Percentiles rank a stretch among this genome's conserved stretches.
These are phyloP conservation scores for Colletotrichum paranaense DNA, from an alignment of 2,329 filamentous ascomycete genomes.

Conservation along the genomic window DNA sequence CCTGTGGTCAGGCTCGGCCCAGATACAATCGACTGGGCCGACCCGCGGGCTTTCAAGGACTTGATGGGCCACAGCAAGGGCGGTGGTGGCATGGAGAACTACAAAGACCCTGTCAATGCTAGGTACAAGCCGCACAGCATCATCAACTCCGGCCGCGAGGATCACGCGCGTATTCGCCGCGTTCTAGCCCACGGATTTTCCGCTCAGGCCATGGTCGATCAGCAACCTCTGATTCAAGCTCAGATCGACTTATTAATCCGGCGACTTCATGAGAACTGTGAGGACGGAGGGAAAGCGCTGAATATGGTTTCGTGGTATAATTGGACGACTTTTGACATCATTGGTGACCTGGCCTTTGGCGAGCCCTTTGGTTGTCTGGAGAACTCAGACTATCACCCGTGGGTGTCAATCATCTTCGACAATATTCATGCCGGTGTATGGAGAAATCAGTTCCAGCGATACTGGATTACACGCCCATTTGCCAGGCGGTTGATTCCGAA, in stretches of 20 bases:
- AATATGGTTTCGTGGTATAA: conserved; percentile 36
- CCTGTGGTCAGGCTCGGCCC: conserved; percentile 54
- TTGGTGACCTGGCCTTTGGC: conserved; percentile 45
- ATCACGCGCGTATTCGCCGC: conserved; percentile 40
- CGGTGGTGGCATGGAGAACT: conserved; percentile 12
- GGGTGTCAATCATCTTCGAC: conserved; percentile 41
- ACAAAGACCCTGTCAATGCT: conserved; percentile 21
- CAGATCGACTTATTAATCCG: conserved; percentile 46
- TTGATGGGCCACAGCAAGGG: conserved; percentile 48
- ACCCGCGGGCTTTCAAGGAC: conserved; percentile 49
- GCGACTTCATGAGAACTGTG: conserved; percentile 41
- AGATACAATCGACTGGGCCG: conserved; percentile 51
- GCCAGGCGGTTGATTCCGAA: conserved; percentile 10
- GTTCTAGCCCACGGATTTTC: conserved; percentile 45
- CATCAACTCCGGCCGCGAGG: conserved; percentile 25
- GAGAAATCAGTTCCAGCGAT: conserved; percentile 17
- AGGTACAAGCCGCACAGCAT: conserved; percentile 23
- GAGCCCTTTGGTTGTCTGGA: conserved; percentile 44
- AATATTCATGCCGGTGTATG: conserved; percentile 9
- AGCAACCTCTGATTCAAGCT: conserved; percentile 43
- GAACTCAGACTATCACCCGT: conserved; percentile 41
- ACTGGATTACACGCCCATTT: conserved; percentile 2
- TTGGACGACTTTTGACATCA: conserved; percentile 45
- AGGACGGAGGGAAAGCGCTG: conserved; percentile 1
- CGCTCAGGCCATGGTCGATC: conserved; percentile 43